Base-by-base conservation (phyloP, 2,329 filamentous ascomycete genomes). In the Xylaria sp. region DNA sequence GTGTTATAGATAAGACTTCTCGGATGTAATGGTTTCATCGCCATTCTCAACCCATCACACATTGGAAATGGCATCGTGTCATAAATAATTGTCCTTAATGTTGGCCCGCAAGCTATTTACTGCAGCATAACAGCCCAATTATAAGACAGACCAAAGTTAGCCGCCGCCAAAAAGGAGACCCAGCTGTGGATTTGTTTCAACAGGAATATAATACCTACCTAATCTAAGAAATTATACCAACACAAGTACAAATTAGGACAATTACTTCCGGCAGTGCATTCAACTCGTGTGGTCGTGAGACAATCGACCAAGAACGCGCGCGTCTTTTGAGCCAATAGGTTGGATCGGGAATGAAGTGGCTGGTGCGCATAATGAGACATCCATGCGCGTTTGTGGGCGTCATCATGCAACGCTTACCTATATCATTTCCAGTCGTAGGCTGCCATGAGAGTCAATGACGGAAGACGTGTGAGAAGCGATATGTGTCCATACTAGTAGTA, bases 341-440 rank as follows among this genome's bases (percentile, higher is more conserved):
- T n/a, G 37, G 3, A 39, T 54, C 25, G n/a, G 65, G 64, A 28
- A 63, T 52, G 37, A 67, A 28, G 59, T 64, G 60, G 59, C 59
- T 55, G 37, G 58, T 28, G 20, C 57, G 65, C 59, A 63, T 67
- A 13, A 13, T 54, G 28, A 50, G 20, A 20, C n/a, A 25, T 3
- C 32, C 23, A 57, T 51, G 44, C 44, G 28, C 34, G 6, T 50
- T 55, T 63, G 39, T 34, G 7, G 32, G 48, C 41, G 41, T 39
- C 54, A 64, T 37, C 39, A 39, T 13, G 20, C 46, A 23, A 9
- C 23, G 9, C 15, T 2, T 46, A 46, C 41, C 18, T n/a, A 46
- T 13, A 41, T 15, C 18, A 2, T 41, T 18, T n/a, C 2, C 41
- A 46, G 15, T n/a, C 15, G 18, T 46, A 46, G 41, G 7, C 41